Conservation (phyloP, 257 asterid species). For the Capsicum rhomboideum region DNA sequence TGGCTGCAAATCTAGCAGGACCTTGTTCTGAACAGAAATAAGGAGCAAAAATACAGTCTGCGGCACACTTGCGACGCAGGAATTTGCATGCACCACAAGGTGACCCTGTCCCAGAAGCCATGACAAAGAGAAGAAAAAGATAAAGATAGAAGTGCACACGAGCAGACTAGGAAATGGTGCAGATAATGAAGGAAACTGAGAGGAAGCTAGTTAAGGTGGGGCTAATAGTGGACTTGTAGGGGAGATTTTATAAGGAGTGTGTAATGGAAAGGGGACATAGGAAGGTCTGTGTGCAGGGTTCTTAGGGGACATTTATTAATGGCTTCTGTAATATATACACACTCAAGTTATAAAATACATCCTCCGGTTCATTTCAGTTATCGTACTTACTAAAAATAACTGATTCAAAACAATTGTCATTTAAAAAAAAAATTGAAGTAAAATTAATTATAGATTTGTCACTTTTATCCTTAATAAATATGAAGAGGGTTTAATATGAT, state of each 20-base stretch:
- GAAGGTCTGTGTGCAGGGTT: constrained; percentile 55
- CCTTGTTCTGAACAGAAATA: constrained; percentile 88
- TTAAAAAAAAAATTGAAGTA: no score
- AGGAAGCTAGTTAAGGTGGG: constrained; percentile 3
- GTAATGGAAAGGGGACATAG: constrained; percentile 34
- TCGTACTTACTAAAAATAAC: no score
- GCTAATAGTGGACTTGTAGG: neutral
- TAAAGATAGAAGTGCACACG: constrained; percentile 38
- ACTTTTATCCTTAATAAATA: no score
- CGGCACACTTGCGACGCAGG: constrained; percentile 72
- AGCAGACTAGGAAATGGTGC: constrained; percentile 33
- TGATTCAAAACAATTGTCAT: no score
- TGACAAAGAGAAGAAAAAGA: neutral
- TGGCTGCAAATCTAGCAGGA: constrained; percentile 76
- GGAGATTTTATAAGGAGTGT: constrained; percentile 26
- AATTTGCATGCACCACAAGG: constrained; percentile 99
- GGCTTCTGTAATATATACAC: constrained; percentile 41
- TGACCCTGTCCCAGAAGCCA: constrained; percentile 44
- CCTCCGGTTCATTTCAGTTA: no score
- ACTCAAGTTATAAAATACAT: neutral
- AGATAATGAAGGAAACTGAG: neutral
- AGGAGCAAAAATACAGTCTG: constrained; percentile 75
- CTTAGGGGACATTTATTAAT: constrained; percentile 55
- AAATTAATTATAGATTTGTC: no score
- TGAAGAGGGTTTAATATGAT: no score